A percentile compares a stretch with the other conserved stretches of the same genome.
Evolutionary conservation across 2,329 filamentous ascomycete genomes (phyloP).

Genomic region (Plenodomus biglobosus): DNA sequence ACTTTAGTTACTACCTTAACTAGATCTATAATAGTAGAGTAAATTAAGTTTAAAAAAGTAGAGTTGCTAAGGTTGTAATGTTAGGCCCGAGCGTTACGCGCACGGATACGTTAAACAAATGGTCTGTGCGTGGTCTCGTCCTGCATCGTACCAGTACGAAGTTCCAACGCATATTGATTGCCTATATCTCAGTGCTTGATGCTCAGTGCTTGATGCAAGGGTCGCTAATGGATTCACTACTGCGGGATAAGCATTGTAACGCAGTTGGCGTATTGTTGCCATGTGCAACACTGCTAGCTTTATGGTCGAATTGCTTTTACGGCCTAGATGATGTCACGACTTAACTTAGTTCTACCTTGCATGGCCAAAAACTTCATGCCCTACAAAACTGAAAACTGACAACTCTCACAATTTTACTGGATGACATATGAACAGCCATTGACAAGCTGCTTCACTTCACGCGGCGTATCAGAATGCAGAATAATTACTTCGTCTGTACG

Average conservation of each 20-base stretch:
- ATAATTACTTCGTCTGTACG: slow-evolving; percentile 64
- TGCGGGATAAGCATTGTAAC: background rate
- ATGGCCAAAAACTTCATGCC: background rate
- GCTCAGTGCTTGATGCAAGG: too few relatives aligned
- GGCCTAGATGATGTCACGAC: slow-evolving; percentile 34
- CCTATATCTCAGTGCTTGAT: too few relatives aligned
- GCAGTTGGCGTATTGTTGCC: background rate
- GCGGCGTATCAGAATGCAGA: slow-evolving; percentile 21
- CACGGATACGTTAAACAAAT: too few relatives aligned
- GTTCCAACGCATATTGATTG: too few relatives aligned
- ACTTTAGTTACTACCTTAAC: too few relatives aligned
- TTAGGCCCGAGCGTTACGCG: too few relatives aligned
- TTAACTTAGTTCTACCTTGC: slow-evolving; percentile 4
- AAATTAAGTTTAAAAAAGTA: too few relatives aligned
- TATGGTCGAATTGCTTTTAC: slow-evolving; percentile 6
- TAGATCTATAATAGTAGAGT: too few relatives aligned
- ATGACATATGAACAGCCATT: background rate
- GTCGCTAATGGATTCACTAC: too few relatives aligned
- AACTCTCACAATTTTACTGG: slow-evolving; percentile 1
- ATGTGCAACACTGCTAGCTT: slow-evolving; percentile 2
- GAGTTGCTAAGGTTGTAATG: too few relatives aligned
- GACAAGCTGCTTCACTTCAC: background rate
- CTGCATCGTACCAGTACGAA: too few relatives aligned
- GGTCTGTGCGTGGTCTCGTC: too few relatives aligned
- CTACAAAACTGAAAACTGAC: background rate